Evolutionary conservation across 805 yeast species (phyloP), one percentile per base, ranked within the genome.

Genomic region (Candida multigemmis): DNA sequence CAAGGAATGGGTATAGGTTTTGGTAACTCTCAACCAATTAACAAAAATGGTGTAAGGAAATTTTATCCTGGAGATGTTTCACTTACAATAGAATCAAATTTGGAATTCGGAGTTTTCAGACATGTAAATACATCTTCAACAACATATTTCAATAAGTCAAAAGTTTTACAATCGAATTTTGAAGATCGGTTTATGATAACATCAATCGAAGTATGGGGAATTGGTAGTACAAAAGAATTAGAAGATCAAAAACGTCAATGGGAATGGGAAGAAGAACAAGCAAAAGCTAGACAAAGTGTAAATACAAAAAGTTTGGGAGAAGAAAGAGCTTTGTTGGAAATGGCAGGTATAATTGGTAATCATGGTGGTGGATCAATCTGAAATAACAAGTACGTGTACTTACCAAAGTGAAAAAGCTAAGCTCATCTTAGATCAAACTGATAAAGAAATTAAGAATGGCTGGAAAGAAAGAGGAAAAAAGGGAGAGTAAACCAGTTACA

Each of bases 261-360:
- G 91, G 86, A 78, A 40, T 86, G 96, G 96, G 96, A 89, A 46
- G 80, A 78, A 44, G 62, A 74, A 25, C 95, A 85, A 46, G 94
- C 94, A 0, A 69, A 74, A 39, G 77, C 85, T 19, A 62, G 96
- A 27, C 80, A 78, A 41, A 64, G 71, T 16, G 69, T 86, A 3
- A 84, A 86, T 42, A 38, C 77, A 17, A 64, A 68, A 27, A 70
- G 68, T 31, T 46, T 80, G 38, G 81, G 82, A 2, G 96, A 87
- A 41, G 95, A 85, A 27, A 54, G 85, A 30, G 94, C 95, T 1
- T 59, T 87, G 25, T 54, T 87, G 35, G 96, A 86, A 39, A 68
- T 87, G 84, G 96, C 84, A 0, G 78, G 78, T 0, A 44, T 72
- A 22, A 65, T 69, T 5, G 76, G 77, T 1, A 55, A 60, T 22